Evolutionary conservation across 768 basidiomycete species (phyloP), one percentile per base, ranked within the genome.

Genomic region (Tricholoma bakamatsutake): DNA sequence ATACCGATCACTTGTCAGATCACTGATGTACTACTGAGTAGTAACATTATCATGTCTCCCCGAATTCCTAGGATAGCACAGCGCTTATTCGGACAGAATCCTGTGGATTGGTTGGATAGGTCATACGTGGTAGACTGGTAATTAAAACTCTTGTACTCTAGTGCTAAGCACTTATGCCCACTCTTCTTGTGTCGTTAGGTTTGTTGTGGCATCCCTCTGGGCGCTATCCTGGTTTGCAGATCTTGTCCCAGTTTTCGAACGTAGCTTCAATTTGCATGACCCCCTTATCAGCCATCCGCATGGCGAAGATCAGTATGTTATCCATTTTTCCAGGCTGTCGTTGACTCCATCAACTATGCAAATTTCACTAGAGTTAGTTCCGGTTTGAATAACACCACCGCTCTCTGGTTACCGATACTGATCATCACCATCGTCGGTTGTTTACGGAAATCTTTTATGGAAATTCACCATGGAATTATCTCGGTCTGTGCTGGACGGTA

Each of bases 71-170:
- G 40, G 7, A 34, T 31, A 3, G 30, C 68, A 11, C 59, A 61
- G 12, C 71, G 66, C 18, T 61, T 69, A 33, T 77, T 76, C 59
- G 73, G 71, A 43, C 59, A 68, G 34, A 72, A 72, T 40, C 60
- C 76, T 33, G 57, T 78, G 21, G 68, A 71, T 45, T 78, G 77
- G 77, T 66, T 73, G 39, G 71, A 76, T 58, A 65, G 67, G 55
- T 73, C 78, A 10, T 85, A 84, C 62, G 21, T 76, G 10, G 52
- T 76, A 5, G 85, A 87, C 64, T 87, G 85, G 84, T 80, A 62
- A n/a, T n/a, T 43, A 37, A 30, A 17, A 17, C 10, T 17, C 42
- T 18, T 30, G 27, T 37, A 18, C 11, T 48, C 15, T 37, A n/a
- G 27, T 17, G 15, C 6, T 5, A 6, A 52, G 10, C 10, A n/a